Evolutionary conservation across 2,329 filamentous ascomycete species (phyloP), one percentile per base, ranked within the genome.

Genomic region (Macrophomina tecta): DNA sequence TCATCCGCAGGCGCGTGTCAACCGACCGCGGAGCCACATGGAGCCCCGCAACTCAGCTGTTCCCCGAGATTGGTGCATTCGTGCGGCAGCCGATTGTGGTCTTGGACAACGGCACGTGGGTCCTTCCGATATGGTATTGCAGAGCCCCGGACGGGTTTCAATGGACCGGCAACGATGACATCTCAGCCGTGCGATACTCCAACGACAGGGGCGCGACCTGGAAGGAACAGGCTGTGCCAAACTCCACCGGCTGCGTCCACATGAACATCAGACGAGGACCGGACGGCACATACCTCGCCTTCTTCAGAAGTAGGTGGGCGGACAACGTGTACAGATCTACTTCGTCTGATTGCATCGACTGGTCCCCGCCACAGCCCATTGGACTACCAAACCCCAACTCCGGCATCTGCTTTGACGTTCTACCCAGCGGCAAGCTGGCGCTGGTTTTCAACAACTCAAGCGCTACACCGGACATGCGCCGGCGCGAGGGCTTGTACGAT

Each of bases 161-260:
- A 14, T 83, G 82, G 82, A 75, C 82, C 2, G 82, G 81, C 0
- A 82, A 77, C 42, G 78, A 83, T 49, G 82, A 83, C 32, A 76
- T 81, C 0, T 81, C 81, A 0, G 78, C 76, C 0, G 68, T 83
- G 1, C 73, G 79, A 6, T 77, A 77, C 49, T 79, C 78, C 1
- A 64, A 69, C 2, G 80, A 83, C 23, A 69, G 73, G 4, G 81
- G 82, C 2, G 62, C 72, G 28, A 80, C 78, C 0, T 83, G 82
- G 82, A 64, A 56, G 0, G 81, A 82, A 67, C 79, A 69, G 2
- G 69, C 72, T 16, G 74, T 82, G 0, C 76, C 77, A 0, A 74
- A 78, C 0, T 79, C 79, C 7, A 72, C 73, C 1, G 82, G 82
- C 0, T 72, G 75, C 3, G 81, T 83, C 0, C 81, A 83, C 67